A percentile compares a stretch with the other conserved stretches of the same genome.
Conservation (phyloP, 768 basidiomycete genomes). For the Auricularia heimuer region DNA sequence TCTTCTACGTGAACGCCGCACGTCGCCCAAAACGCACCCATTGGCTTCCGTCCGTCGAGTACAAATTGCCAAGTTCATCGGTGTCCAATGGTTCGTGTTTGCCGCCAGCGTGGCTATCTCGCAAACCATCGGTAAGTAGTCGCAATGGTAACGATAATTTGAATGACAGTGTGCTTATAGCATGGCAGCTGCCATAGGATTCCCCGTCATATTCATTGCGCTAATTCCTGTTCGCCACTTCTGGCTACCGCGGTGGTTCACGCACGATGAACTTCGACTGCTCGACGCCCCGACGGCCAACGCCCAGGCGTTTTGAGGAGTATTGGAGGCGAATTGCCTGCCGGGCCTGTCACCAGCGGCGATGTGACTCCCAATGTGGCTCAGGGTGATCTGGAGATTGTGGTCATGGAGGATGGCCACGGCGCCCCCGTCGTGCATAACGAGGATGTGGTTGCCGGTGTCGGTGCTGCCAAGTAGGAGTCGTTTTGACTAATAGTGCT, state of each 20-base stretch:
- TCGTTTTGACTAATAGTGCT: background rate
- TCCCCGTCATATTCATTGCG: slow-evolving; percentile 1
- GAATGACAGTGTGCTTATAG: no score
- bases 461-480: background rate
- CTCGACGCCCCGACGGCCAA: slow-evolving; percentile 4
- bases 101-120: background rate
- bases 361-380: background rate
- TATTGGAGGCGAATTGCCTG: slow-evolving; percentile 1
- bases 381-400: background rate
- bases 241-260: background rate
- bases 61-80: background rate
- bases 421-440: background rate
- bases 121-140: background rate
- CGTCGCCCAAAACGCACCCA: background rate
- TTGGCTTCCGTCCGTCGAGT: background rate
- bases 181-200: slow-evolving; percentile 1
- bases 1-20: background rate
- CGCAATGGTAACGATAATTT: no score
- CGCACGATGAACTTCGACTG: background rate
- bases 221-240: background rate
- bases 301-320: background rate
- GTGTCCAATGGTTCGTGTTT: slow-evolving; percentile 3
- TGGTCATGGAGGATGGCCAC: background rate
- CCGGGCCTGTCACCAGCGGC: background rate
- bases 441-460: background rate